Evolutionary conservation across 2,329 filamentous ascomycete genomes (phyloP).

Genomic region (Verticillium nubilum): DNA sequence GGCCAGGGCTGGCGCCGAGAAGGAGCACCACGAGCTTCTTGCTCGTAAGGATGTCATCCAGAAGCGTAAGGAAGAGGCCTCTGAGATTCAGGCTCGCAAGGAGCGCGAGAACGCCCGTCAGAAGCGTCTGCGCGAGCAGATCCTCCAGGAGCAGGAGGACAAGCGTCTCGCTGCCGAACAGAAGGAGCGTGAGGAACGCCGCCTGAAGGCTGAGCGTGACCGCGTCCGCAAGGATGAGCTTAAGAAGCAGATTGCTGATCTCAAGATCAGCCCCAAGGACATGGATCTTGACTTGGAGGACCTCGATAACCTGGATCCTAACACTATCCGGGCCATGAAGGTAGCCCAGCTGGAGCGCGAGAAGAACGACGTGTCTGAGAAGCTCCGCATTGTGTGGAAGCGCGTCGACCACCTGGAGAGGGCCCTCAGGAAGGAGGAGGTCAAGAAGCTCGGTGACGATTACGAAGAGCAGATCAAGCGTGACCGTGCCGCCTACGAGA

Average conservation of each 20-base stretch:
- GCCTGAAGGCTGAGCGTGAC: slow-evolving; percentile 80
- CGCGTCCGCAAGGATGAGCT: slow-evolving; percentile 89
- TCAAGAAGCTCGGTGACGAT: slow-evolving; percentile 83
- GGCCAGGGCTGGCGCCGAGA: slow-evolving; percentile 80
- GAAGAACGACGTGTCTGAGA: slow-evolving; percentile 93
- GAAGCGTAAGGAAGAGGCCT: slow-evolving; percentile 95
- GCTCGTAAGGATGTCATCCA: slow-evolving; percentile 87
- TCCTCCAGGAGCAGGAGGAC: slow-evolving; percentile 84
- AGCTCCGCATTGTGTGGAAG: slow-evolving; percentile 86
- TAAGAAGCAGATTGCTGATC: slow-evolving; percentile 84
- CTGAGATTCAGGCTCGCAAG: slow-evolving; percentile 78
- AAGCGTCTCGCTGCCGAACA: slow-evolving; percentile 89
- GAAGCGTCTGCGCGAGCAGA: slow-evolving; percentile 80
- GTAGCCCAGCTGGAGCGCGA: slow-evolving; percentile 93
- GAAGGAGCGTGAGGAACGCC: slow-evolving; percentile 80
- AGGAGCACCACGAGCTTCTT: slow-evolving; percentile 83
- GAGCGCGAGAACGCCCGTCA: slow-evolving; percentile 89
- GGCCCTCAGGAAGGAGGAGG: slow-evolving; percentile 91
- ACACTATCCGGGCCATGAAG: slow-evolving; percentile 89
- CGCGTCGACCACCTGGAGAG: slow-evolving; percentile 95
- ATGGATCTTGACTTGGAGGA: slow-evolving; percentile 73
- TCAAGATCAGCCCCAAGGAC: slow-evolving; percentile 80
- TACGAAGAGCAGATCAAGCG: slow-evolving; percentile 76
- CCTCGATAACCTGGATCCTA: slow-evolving; percentile 81
- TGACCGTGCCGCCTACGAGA: slow-evolving; percentile 77